Conservation (phyloP, 2,329 filamentous ascomycete genomes). For the Apiospora saccharicola region DNA sequence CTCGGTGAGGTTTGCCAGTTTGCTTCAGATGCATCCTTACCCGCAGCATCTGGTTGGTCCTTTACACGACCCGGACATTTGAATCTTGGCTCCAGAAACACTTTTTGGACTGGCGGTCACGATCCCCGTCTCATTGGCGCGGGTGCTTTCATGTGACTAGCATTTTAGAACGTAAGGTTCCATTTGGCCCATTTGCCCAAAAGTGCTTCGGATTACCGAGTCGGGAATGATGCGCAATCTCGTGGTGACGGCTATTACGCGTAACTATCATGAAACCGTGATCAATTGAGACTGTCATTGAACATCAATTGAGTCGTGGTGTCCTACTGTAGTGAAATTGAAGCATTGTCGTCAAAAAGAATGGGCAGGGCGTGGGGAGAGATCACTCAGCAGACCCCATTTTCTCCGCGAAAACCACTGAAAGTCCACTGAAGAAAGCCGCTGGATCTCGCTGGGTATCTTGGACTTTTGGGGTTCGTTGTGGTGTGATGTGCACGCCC, state of each 20-base stretch:
- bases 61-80: background rate
- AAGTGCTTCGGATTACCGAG: background rate
- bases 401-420: slow-evolving; percentile 20
- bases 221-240: background rate
- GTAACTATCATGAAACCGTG: background rate
- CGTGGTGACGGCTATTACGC: background rate
- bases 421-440: slow-evolving; percentile 17
- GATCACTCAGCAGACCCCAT: background rate
- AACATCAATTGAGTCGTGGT: background rate
- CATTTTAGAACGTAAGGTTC: background rate
- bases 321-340: background rate
- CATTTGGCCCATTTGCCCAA: background rate
- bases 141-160: background rate
- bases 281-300: background rate
- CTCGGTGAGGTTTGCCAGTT: background rate
- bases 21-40: background rate
- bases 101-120: background rate
- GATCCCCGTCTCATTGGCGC: background rate
- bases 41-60: background rate
- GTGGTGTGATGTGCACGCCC: background rate
- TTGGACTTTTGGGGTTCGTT: background rate
- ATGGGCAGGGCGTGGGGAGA: slow-evolving; percentile 4
- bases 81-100: background rate
- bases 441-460: slow-evolving; percentile 13
- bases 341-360: slow-evolving; percentile 12